Evolutionary conservation across 305 asterid species (phyloP).

Genomic region (Fraxinus floribunda): DNA sequence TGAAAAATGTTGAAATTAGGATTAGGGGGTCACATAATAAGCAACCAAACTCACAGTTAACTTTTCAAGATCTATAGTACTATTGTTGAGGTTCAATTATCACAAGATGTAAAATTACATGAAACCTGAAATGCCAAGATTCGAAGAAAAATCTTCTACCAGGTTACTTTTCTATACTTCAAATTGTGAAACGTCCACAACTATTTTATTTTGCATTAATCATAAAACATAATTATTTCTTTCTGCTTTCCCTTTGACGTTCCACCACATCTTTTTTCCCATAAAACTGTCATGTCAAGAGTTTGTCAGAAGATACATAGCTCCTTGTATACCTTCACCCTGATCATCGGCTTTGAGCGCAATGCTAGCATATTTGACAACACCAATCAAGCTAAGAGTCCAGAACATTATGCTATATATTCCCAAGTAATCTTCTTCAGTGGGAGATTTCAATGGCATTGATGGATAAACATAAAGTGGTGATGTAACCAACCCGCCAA

Average conservation of each 20-base stretch:
- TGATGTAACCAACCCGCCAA: slow-evolving; percentile 52
- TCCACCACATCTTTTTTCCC: not conserved
- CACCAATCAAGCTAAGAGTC: slow-evolving; percentile 50
- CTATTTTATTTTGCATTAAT: not conserved
- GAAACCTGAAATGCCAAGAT: not conserved
- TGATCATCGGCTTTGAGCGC: slow-evolving; percentile 52
- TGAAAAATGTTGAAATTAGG: not conserved
- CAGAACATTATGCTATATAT: slow-evolving; percentile 48
- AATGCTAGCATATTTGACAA: slow-evolving; percentile 41
- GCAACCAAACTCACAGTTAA: not conserved
- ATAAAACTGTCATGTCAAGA: not conserved
- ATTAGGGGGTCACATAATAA: not conserved
- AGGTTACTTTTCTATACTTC: not conserved
- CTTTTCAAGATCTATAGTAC: not conserved
- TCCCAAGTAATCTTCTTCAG: slow-evolving; percentile 45
- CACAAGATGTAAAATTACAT: not conserved
- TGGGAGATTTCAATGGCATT: slow-evolving; percentile 43
- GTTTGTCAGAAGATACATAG: not conserved
- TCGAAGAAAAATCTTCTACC: not conserved
- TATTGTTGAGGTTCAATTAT: not conserved
- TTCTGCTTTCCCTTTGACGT: not conserved
- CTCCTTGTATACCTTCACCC: slow-evolving; percentile 42
- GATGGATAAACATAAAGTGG: slow-evolving; percentile 54
- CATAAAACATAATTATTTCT: not conserved
- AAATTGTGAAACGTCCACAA: not conserved